Evolutionary conservation across 1,284 basidiomycete species (phyloP).

Genomic region (Ceratobasidium sp.): DNA sequence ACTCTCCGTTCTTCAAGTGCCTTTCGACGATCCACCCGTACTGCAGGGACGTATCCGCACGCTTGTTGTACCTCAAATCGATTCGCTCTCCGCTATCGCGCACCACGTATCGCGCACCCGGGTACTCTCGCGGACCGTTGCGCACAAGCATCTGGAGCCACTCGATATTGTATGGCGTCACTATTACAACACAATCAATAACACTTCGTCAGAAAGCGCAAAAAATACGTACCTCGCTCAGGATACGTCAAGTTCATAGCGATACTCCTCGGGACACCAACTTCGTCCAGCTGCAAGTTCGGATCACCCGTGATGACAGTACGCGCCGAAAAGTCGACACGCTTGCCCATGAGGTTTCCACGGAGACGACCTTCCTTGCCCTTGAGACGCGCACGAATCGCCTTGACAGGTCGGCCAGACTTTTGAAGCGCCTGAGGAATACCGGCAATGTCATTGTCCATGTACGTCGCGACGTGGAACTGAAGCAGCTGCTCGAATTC

Average conservation of each 20-base stretch:
- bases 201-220: background rate
- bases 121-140: constrained; percentile 94
- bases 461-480: constrained; percentile 99
- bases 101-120: constrained; percentile 96
- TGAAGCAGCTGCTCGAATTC: constrained; percentile 97
- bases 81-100: constrained; percentile 98
- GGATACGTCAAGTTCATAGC: constrained; percentile 99
- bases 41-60: constrained; percentile 96
- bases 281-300: constrained; percentile 95
- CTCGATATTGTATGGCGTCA: constrained; percentile 96
- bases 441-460: constrained; percentile 99
- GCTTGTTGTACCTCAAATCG: constrained; percentile 95
- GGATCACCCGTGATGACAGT: constrained; percentile 99
- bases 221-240: constrained; percentile 75
- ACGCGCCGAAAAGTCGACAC: constrained; percentile 98
- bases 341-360: constrained; percentile 99
- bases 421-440: constrained; percentile 98
- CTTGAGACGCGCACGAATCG: constrained; percentile 96
- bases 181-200: constrained; percentile 54
- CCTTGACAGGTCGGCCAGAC: constrained; percentile 97
- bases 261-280: constrained; percentile 96
- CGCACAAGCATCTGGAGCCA: constrained; percentile 96
- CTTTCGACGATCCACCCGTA: constrained; percentile 99
- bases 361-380: constrained; percentile 98
- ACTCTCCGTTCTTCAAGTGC: constrained; percentile 98